Evolutionary conservation across 495 filamentous ascomycete genomes (phyloP).

Genomic region (Hypoxylon lenormandii): DNA sequence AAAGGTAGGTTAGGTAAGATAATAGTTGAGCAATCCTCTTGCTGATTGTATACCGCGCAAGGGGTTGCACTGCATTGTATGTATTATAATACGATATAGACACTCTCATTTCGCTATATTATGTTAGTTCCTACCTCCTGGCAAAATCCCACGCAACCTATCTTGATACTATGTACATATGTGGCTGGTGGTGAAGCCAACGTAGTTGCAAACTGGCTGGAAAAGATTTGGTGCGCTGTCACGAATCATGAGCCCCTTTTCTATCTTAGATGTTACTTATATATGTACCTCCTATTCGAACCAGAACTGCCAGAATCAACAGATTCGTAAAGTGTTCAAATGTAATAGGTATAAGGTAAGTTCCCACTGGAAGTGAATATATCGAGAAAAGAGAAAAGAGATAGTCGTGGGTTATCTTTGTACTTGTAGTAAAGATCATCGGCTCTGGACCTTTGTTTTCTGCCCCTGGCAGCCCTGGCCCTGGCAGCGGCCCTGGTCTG

Average conservation of each 20-base stretch:
- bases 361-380: not conserved
- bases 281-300: not conserved
- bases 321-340: not conserved
- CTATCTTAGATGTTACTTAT: not conserved
- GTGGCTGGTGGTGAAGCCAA: no score
- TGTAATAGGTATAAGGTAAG: no score
- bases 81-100: no score
- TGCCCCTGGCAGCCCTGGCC: not conserved
- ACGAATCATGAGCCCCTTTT: not conserved
- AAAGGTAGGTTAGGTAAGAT: not conserved
- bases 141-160: no score
- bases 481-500: not conserved
- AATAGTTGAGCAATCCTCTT: not conserved
- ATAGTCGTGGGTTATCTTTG: not conserved
- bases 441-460: slow-evolving; percentile 5
- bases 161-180: no score
- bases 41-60: no score
- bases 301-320: not conserved
- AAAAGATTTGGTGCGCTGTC: not conserved
- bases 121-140: no score
- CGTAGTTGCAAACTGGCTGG: not conserved
- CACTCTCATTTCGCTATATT: no score
- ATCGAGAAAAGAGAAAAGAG: not conserved
- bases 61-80: no score
- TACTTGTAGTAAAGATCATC: not conserved